A percentile compares a stretch with the other conserved stretches of the same genome.
Evolutionary conservation across 495 filamentous ascomycete species (phyloP).

Genomic region (Penicillium pulvis): DNA sequence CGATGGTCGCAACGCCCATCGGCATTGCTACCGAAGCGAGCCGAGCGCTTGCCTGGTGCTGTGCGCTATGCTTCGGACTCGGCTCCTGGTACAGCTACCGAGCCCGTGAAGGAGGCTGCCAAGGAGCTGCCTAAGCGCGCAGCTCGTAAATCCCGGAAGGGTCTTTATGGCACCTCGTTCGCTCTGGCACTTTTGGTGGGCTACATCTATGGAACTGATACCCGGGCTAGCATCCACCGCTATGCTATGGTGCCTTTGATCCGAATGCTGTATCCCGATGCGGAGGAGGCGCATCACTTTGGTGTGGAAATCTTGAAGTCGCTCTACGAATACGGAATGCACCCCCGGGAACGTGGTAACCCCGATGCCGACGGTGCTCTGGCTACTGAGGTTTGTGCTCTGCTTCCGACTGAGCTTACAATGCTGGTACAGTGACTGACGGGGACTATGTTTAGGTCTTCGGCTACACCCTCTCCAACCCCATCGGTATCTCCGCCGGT

Average conservation of each 20-base stretch:
- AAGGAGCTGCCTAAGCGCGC: slow-evolving; percentile 41
- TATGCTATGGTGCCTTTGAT: slow-evolving; percentile 78
- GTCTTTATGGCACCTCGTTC: slow-evolving; percentile 59
- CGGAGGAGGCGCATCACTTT: slow-evolving; percentile 86
- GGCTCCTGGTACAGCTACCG: slow-evolving; percentile 19
- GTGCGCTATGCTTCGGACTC: slow-evolving; percentile 38
- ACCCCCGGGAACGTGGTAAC: slow-evolving; percentile 73
- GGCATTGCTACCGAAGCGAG: slow-evolving; percentile 17
- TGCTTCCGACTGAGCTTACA: not conserved
- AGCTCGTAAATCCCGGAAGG: slow-evolving; percentile 39
- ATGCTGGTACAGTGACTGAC: slow-evolving; percentile 9
- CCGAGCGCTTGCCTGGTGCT: slow-evolving; percentile 17
- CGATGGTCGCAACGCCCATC: slow-evolving; percentile 30
- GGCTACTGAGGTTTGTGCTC: slow-evolving; percentile 47
- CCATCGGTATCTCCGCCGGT: slow-evolving; percentile 88
- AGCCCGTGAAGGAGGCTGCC: slow-evolving; percentile 25
- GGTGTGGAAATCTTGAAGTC: slow-evolving; percentile 64
- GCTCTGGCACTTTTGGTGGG: slow-evolving; percentile 50
- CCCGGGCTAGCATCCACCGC: slow-evolving; percentile 79
- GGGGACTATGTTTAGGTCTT: slow-evolving; percentile 58
- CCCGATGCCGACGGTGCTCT: slow-evolving; percentile 53
- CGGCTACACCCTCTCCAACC: slow-evolving; percentile 75
- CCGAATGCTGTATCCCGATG: slow-evolving; percentile 72
- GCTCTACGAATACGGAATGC: slow-evolving; percentile 57
- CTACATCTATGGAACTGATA: slow-evolving; percentile 87